Conservation (phyloP, 441 rosid species). For the Theobroma grandiflorum region DNA sequence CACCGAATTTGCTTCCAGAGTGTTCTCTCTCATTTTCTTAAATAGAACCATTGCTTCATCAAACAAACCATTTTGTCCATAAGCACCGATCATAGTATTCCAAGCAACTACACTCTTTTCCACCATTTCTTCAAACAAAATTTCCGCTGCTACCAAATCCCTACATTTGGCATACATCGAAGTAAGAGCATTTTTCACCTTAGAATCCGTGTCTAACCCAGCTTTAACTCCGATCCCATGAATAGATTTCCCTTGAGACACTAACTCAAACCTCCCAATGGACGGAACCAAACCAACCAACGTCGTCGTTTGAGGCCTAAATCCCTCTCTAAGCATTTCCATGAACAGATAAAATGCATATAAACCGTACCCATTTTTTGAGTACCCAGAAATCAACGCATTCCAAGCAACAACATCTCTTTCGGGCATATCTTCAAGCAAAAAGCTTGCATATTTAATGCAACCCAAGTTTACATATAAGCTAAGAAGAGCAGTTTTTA, state of each 20-base stretch:
- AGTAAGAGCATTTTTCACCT: constrained; percentile 61
- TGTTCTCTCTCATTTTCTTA: constrained; percentile 54
- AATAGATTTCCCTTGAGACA: constrained; percentile 66
- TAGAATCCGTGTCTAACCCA: constrained; percentile 59
- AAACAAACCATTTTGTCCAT: constrained; percentile 60
- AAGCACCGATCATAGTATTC: constrained; percentile 81
- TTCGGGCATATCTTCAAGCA: constrained; percentile 71
- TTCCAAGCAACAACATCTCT: constrained; percentile 86
- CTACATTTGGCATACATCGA: constrained; percentile 70
- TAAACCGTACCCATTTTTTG: constrained; percentile 57
- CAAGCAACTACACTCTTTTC: constrained; percentile 66
- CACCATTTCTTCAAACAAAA: constrained; percentile 53
- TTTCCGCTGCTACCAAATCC: constrained; percentile 57
- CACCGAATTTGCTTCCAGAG: constrained; percentile 54
- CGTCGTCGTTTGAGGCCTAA: constrained; percentile 57
- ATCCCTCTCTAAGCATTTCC: constrained; percentile 63
- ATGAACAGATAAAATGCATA: constrained; percentile 54
- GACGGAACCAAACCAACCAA: constrained; percentile 68
- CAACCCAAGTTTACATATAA: constrained; percentile 54
- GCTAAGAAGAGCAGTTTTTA: constrained; percentile 66
- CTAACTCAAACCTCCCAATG: constrained; percentile 55
- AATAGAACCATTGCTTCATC: constrained; percentile 59
- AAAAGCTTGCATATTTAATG: constrained; percentile 41
- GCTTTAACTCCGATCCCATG: constrained; percentile 63
- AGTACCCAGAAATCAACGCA: constrained; percentile 77